Evolutionary conservation across 75 land plant species (phyloP).

Genomic region (Azolla pinnata): DNA sequence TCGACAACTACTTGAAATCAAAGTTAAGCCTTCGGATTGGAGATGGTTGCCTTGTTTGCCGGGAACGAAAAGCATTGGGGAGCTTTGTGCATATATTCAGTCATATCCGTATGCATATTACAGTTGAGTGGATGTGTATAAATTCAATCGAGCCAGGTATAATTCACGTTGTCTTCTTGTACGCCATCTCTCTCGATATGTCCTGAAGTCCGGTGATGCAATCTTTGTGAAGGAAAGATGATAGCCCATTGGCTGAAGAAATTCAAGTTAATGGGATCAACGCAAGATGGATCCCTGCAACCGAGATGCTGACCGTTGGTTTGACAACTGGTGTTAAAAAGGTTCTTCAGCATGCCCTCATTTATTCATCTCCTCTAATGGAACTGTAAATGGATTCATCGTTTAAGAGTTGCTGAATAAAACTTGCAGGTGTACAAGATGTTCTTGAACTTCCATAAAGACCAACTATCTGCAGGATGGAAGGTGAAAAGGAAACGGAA

Average conservation of each 20-base stretch:
- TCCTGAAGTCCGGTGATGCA: background rate
- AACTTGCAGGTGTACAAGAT: conserved; percentile 45
- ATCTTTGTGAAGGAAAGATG: background rate
- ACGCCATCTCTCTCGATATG: conserved; percentile 1
- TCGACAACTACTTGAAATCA: conserved; percentile 45
- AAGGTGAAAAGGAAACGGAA: background rate
- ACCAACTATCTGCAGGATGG: background rate
- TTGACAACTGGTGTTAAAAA: conserved; percentile 86
- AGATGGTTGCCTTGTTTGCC: conserved; percentile 19
- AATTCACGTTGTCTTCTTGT: background rate
- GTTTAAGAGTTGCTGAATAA: background rate
- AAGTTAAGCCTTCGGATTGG: conserved; percentile 31
- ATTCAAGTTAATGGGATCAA: background rate
- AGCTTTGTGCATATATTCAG: conserved; percentile 67
- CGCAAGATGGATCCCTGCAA: conserved; percentile 52
- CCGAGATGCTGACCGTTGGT: conserved; percentile 48
- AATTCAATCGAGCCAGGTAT: conserved; percentile 30
- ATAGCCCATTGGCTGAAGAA: background rate
- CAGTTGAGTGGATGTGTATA: conserved; percentile 57
- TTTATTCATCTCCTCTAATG: background rate
- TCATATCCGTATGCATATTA: conserved; percentile 80
- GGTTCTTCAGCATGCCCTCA: conserved; percentile 19
- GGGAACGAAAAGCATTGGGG: conserved; percentile 58
- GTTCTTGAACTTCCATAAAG: conserved; percentile 23
- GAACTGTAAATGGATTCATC: background rate